These are phyloP conservation scores for Psilocybe sp. DNA, from an alignment of 768 basidiomycete genomes.

Conservation along the genomic window DNA sequence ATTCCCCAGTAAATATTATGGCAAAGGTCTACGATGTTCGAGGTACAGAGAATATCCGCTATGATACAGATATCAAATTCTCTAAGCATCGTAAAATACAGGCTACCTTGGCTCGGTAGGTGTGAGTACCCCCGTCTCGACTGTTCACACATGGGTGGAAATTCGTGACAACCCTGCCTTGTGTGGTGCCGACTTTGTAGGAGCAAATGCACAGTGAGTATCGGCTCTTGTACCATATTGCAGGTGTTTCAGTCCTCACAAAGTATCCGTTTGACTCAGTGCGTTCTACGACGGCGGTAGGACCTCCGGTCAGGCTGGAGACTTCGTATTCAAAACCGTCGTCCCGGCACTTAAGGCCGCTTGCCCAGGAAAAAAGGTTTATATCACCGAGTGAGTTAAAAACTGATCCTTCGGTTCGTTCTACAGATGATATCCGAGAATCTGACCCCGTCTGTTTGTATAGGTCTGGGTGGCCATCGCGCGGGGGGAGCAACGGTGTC, in stretches of 20 bases:
- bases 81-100: constrained; percentile 5
- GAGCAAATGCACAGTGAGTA: constrained; percentile 39
- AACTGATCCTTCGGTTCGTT: neutral
- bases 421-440: no score
- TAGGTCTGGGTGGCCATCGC: constrained; percentile 41
- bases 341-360: constrained; percentile 31
- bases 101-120: constrained; percentile 34
- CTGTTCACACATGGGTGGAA: constrained; percentile 36
- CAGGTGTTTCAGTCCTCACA: neutral
- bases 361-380: constrained; percentile 35
- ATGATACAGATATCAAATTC: neutral
- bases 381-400: constrained; percentile 34
- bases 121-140: constrained; percentile 34
- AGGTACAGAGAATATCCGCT: constrained; percentile 18
- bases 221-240: neutral
- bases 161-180: constrained; percentile 30
- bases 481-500: constrained; percentile 24
- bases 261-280: constrained; percentile 5
- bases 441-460: neutral
- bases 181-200: constrained; percentile 37
- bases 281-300: constrained; percentile 36
- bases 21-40: constrained; percentile 34
- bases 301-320: constrained; percentile 29
- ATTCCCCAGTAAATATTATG: constrained; percentile 33
- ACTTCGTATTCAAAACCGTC: constrained; percentile 37